Evolutionary conservation across 2,329 filamentous ascomycete genomes (phyloP).

Genomic region (Colletotrichum scovillei): DNA sequence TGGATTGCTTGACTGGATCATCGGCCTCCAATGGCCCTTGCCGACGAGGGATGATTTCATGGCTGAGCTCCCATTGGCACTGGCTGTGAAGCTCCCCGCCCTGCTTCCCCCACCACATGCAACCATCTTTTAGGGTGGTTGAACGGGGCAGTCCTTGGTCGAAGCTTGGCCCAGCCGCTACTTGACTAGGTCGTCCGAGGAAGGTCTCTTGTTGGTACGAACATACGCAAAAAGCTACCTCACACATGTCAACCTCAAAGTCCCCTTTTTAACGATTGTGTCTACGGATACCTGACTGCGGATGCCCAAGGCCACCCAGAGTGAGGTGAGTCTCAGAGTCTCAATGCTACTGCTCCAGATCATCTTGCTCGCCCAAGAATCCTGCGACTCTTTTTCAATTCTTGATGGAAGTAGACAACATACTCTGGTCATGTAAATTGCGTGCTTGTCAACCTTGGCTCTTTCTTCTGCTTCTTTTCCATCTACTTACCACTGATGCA

Average conservation of each 20-base stretch:
- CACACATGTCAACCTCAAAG: constrained; percentile 33
- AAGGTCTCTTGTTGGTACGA: not conserved
- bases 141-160: constrained; percentile 23
- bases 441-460: not conserved
- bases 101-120: constrained; percentile 31
- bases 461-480: not conserved
- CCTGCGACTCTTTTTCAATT: not conserved
- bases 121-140: constrained; percentile 17
- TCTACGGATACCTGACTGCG: not conserved
- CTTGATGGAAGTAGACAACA: not conserved
- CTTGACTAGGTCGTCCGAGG: not conserved
- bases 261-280: not conserved
- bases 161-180: constrained; percentile 16
- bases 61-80: constrained; percentile 18
- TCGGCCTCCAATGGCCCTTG: constrained; percentile 9
- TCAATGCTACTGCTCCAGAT: not conserved
- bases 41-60: constrained; percentile 29
- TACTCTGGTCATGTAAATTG: not conserved
- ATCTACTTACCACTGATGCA: not conserved
- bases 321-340: not conserved
- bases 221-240: not conserved
- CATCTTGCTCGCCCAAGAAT: not conserved
- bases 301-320: not conserved
- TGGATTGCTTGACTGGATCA: not conserved
- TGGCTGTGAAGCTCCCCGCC: constrained; percentile 24